Evolutionary conservation across 2,329 filamentous ascomycete genomes (phyloP).

Genomic region (Dendrostoma leiphaemia): DNA sequence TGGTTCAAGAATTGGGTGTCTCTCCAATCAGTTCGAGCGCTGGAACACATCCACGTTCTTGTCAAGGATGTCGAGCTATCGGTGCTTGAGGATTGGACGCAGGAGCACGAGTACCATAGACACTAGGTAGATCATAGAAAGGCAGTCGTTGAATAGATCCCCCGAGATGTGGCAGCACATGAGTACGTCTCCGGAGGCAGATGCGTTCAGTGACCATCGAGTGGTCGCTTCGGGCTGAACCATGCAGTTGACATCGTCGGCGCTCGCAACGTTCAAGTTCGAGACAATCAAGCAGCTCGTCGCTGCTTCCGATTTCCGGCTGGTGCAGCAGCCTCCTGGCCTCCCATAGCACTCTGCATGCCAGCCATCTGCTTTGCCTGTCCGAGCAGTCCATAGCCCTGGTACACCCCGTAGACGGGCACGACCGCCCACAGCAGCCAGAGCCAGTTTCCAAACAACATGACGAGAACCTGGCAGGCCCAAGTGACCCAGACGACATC

Average conservation of each 20-base stretch:
- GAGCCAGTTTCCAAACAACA: slow-evolving; percentile 76
- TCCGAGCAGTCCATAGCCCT: slow-evolving; percentile 52
- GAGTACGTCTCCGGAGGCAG: too few species aligned
- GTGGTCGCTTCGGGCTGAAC: too few species aligned
- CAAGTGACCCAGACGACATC: slow-evolving; percentile 95
- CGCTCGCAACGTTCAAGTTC: too few species aligned
- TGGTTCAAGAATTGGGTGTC: slow-evolving; percentile 97
- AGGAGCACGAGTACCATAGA: slow-evolving; percentile 39
- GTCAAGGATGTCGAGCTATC: slow-evolving; percentile 54
- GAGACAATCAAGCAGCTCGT: slow-evolving; percentile 43
- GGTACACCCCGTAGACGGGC: slow-evolving; percentile 54
- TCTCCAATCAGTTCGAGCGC: slow-evolving; percentile 79
- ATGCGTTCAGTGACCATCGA: too few species aligned
- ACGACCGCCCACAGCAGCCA: slow-evolving; percentile 56
- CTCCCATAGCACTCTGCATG: slow-evolving; percentile 37
- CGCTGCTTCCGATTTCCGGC: slow-evolving; percentile 54
- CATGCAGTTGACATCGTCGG: too few species aligned
- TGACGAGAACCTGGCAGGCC: slow-evolving; percentile 69
- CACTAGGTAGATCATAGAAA: slow-evolving; percentile 10
- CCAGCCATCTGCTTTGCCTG: slow-evolving; percentile 54
- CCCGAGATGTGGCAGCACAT: too few species aligned
- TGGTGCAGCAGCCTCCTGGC: slow-evolving; percentile 31
- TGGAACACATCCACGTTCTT: slow-evolving; percentile 87
- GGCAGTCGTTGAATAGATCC: too few species aligned
- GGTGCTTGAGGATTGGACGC: slow-evolving; percentile 53